phyloP scores from a whole-genome alignment of 441 rosid genomes.

The Pelargonium exstipulatum region DNA sequence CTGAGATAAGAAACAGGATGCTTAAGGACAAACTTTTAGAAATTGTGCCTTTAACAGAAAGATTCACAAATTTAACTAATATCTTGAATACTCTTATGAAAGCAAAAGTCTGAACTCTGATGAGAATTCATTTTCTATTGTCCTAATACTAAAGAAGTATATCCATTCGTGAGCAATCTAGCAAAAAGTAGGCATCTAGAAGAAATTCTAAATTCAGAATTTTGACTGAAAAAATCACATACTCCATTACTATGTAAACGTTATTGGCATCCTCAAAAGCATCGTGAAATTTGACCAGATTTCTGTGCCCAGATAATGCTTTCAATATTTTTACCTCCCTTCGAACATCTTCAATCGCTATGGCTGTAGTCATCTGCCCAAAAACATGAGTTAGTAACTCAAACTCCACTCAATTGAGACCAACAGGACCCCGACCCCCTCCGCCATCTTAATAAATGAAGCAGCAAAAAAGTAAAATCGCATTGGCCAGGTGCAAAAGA shows the following conservation, averaged over 20 bases:
- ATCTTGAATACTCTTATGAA: no score
- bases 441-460: background rate
- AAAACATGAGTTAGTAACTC: slow-evolving; percentile 9
- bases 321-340: slow-evolving; percentile 55
- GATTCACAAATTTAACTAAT: no score
- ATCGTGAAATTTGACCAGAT: slow-evolving; percentile 52
- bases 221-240: slow-evolving; percentile 18
- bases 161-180: no score
- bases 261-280: slow-evolving; percentile 46
- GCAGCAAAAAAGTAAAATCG: background rate
- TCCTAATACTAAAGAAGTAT: background rate
- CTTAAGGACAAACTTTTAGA: slow-evolving; percentile 1
- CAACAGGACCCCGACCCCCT: background rate
- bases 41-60: no score
- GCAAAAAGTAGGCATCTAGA: no score
- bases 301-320: slow-evolving; percentile 47
- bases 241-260: slow-evolving; percentile 64
- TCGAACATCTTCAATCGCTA: slow-evolving; percentile 59
- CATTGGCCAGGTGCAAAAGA: background rate
- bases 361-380: slow-evolving; percentile 56
- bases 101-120: no score
- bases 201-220: no score
- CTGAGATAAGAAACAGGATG: slow-evolving; percentile 24
- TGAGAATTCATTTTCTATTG: no score
- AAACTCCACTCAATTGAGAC: slow-evolving; percentile 2